These are phyloP conservation scores for Jackrogersella minutella DNA, from an alignment of 495 filamentous ascomycete genomes.

Conservation along the genomic window DNA sequence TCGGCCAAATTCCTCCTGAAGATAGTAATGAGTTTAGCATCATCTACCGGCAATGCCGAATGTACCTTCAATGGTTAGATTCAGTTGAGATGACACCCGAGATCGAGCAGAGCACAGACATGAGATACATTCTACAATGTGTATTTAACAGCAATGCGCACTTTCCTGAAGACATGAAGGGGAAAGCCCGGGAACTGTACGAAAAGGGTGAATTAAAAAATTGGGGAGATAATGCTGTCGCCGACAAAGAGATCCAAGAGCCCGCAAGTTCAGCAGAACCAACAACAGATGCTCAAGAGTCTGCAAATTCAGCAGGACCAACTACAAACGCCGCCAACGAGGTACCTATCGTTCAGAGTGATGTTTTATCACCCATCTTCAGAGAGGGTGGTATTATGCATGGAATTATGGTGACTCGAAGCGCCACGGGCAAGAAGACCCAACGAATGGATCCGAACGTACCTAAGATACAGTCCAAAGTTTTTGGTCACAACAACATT, in stretches of 20 bases:
- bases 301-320: not conserved
- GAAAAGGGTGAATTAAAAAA: constrained; percentile 27
- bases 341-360: not conserved
- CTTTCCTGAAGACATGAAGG: constrained; percentile 19
- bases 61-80: constrained; percentile 33
- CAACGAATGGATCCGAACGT: constrained; percentile 45
- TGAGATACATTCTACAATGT: not conserved
- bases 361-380: constrained; percentile 43
- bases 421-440: constrained; percentile 8
- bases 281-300: not conserved
- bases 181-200: not conserved
- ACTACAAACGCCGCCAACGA: not conserved
- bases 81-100: constrained; percentile 30
- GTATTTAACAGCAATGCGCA: not conserved
- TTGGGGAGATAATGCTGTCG: constrained; percentile 32
- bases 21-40: not conserved
- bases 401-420: constrained; percentile 42
- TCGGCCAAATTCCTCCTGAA: not conserved
- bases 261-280: not conserved
- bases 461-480: constrained; percentile 33
- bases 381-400: constrained; percentile 50
- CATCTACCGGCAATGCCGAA: not conserved
- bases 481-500: constrained; percentile 57
- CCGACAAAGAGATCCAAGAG: constrained; percentile 10
- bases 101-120: not conserved